Evolutionary conservation across 2,329 filamentous ascomycete genomes (phyloP), one percentile per base, ranked within the genome.

Genomic region (Botrytis aclada): DNA sequence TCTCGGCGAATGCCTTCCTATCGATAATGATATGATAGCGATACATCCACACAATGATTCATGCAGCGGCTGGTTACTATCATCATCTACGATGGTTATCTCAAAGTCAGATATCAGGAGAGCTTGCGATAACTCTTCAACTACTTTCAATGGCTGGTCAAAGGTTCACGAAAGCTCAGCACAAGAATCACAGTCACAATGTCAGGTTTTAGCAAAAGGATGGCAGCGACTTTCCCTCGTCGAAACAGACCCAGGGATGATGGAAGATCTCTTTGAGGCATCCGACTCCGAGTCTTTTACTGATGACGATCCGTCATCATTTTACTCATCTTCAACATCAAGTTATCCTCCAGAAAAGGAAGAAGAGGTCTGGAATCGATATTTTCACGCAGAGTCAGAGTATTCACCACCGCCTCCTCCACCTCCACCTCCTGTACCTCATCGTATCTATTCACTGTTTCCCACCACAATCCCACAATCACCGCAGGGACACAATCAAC

Each of bases 1-100:
- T 16, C 65, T 66, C 34, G 47, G 60, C 29, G n/a, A 39, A 18
- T 54, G 29, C 20, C 61, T n/a, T 70, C 56, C 65, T 72, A 72
- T 72, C 63, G 70, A 72, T 72, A 69, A 67, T 72, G 63, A 72
- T 72, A 69, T 72, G 63, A 72, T 72, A 69, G 51, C 63, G n/a
- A 25, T 69, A 22, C 41, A 43, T 69, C 70, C 70, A 69, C 63
- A 61, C 32, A 43, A 45, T 58, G 69, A 43, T 64, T 32, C 64
- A 39, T 72, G 51, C 64, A 45, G 34, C 25, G 54, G 41, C 25
- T 72, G 70, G 70, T 72, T 72, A 60, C 29, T 61, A 51, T 61
- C 70, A 69, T 72, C 63, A 47, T 72, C 70, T 32, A 72, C 63
- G 47, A 72, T 72, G 70, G 41, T 72, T 54, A 12, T 69, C 18